phyloP scores from a whole-genome alignment of 352 stramenopile genomes.

The Lagenidium sp. region DNA sequence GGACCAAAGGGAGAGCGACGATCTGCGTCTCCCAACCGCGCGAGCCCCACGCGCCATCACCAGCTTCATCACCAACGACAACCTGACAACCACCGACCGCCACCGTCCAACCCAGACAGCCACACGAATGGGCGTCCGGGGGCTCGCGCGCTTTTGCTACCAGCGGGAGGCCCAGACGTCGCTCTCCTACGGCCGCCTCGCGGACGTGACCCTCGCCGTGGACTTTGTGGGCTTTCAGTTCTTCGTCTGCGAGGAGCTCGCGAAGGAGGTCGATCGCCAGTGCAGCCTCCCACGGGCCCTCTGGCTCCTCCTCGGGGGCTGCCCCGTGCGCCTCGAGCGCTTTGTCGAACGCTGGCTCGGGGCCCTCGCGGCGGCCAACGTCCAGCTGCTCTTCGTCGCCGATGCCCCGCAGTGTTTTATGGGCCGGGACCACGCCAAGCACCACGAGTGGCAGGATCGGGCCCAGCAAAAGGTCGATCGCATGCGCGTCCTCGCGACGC shows the following conservation, averaged over 20 bases:
- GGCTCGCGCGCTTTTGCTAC: slow-evolving; percentile 46
- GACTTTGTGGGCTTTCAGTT: slow-evolving; percentile 80
- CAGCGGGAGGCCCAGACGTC: slow-evolving; percentile 39
- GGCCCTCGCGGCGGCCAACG: slow-evolving; percentile 21
- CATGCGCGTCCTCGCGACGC: slow-evolving; percentile 24
- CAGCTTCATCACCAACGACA: neutral
- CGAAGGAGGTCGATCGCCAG: slow-evolving; percentile 20
- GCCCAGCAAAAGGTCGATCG: slow-evolving; percentile 38
- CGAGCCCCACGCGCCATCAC: neutral
- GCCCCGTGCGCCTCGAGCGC: slow-evolving; percentile 18
- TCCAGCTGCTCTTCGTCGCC: slow-evolving; percentile 57
- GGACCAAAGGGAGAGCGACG: no score
- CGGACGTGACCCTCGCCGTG: slow-evolving; percentile 65
- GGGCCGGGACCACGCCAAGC: slow-evolving; percentile 57
- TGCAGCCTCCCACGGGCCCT: slow-evolving; percentile 14
- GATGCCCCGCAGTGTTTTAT: slow-evolving; percentile 74
- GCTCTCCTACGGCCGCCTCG: slow-evolving; percentile 19
- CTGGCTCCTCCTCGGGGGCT: slow-evolving; percentile 60
- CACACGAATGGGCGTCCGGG: slow-evolving; percentile 72
- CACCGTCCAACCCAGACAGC: no score
- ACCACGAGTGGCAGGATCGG: slow-evolving; percentile 41
- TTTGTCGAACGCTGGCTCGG: slow-evolving; percentile 35
- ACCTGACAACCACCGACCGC: neutral
- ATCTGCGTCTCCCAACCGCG: no score
- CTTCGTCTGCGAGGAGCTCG: slow-evolving; percentile 52